phyloP scores from a whole-genome alignment of 2,329 filamentous ascomycete genomes.

The Fusarium bactridioides region DNA sequence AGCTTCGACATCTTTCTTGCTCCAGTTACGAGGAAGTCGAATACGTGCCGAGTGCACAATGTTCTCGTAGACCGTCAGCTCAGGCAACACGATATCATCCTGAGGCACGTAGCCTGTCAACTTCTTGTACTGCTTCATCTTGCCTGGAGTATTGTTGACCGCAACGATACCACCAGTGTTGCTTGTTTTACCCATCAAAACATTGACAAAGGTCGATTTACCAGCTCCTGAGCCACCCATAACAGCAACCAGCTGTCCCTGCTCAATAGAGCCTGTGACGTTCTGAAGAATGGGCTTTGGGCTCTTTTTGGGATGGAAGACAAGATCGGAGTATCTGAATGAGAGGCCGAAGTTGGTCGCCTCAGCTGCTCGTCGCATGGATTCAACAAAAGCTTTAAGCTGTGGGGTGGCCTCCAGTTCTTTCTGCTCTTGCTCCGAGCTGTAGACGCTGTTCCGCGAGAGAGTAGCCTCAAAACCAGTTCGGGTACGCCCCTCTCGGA shows the following conservation, averaged over 20 bases:
- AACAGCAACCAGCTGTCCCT: constrained; percentile 64
- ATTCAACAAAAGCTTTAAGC: constrained; percentile 60
- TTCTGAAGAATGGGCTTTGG: constrained; percentile 58
- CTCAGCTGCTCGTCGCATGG: constrained; percentile 60
- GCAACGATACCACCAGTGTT: constrained; percentile 60
- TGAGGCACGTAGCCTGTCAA: constrained; percentile 69
- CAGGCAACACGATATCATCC: constrained; percentile 66
- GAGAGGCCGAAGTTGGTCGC: constrained; percentile 60
- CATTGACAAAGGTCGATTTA: constrained; percentile 67
- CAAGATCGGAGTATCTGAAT: constrained; percentile 60
- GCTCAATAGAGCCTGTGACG: constrained; percentile 62
- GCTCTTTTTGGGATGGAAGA: constrained; percentile 56
- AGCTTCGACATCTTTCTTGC: constrained; percentile 55
- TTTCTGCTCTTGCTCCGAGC: constrained; percentile 26
- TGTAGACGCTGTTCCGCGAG: constrained; percentile 43
- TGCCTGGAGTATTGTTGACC: constrained; percentile 60
- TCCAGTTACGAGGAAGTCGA: constrained; percentile 61
- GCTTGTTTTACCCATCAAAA: constrained; percentile 66
- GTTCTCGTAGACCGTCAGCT: constrained; percentile 69
- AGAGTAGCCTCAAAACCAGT: constrained; percentile 50
- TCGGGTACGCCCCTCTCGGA: constrained; percentile 32
- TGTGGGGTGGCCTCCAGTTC: constrained; percentile 42
- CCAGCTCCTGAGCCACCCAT: constrained; percentile 68
- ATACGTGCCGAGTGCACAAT: constrained; percentile 66
- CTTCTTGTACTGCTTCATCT: constrained; percentile 63